These are phyloP conservation scores for Syzygium oleosum DNA, from an alignment of 345 rosid species.

Conservation along the genomic window DNA sequence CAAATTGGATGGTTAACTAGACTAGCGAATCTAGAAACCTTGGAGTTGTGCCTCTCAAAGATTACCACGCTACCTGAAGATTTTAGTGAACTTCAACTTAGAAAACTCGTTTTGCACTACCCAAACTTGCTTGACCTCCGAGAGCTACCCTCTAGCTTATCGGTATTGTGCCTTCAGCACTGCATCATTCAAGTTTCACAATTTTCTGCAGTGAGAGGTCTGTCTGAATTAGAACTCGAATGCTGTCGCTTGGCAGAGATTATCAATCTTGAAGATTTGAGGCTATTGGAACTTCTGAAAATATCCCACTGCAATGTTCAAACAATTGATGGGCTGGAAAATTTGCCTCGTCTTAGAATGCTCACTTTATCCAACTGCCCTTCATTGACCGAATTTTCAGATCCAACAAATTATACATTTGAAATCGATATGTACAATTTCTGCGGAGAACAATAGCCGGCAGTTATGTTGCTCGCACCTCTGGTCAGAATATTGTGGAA, in stretches of 20 bases:
- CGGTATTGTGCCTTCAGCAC: neutral
- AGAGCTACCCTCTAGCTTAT: neutral
- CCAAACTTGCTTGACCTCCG: neutral
- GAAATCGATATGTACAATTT: neutral
- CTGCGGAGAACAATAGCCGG: neutral
- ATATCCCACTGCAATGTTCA: neutral
- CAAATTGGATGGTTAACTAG: neutral
- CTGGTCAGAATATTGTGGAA: neutral
- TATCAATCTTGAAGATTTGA: neutral
- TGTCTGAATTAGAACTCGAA: neutral
- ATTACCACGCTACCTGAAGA: neutral
- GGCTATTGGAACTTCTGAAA: neutral
- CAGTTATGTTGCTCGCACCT: neutral
- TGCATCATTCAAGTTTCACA: neutral
- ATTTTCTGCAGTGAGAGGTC: neutral
- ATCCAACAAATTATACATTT: neutral
- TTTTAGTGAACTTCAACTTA: neutral
- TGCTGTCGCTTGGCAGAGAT: neutral
- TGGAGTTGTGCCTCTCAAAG: neutral
- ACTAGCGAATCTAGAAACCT: neutral
- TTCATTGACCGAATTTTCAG: neutral
- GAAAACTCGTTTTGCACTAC: neutral
- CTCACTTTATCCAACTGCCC: neutral
- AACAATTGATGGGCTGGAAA: neutral
- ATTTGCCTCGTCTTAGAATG: neutral